Evolutionary conservation across 2,329 filamentous ascomycete species (phyloP).

Genomic region (Sarocladium kiliense): DNA sequence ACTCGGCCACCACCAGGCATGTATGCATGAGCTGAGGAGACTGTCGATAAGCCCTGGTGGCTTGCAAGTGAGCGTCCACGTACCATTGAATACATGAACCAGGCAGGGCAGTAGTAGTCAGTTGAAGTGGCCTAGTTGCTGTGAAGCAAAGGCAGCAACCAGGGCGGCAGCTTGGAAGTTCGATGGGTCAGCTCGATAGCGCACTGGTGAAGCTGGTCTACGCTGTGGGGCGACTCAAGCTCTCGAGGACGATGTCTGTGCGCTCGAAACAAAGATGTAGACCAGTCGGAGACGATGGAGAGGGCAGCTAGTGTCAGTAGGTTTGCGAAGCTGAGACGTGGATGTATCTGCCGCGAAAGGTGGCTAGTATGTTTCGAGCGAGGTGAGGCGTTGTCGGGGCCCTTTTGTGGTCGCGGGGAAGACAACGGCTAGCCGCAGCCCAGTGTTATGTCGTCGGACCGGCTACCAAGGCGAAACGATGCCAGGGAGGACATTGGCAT

Average conservation of each 20-base stretch:
- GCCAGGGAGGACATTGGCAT: neutral
- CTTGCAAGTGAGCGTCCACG: no score
- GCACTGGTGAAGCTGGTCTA: no score
- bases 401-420: conserved; percentile 9
- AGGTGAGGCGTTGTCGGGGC: conserved; percentile 1
- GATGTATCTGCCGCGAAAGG: neutral
- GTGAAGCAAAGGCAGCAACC: no score
- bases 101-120: neutral
- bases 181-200: no score
- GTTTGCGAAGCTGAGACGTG: neutral
- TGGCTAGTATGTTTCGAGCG: conserved; percentile 3
- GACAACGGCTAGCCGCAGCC: neutral
- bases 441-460: neutral
- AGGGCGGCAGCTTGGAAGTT: no score
- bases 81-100: no score
- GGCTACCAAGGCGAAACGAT: neutral
- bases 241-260: neutral
- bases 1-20: no score
- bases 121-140: neutral
- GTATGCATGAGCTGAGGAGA: no score
- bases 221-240: neutral
- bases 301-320: neutral
- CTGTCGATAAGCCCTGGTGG: no score
- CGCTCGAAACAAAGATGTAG: neutral
- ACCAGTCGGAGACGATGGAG: conserved; percentile 1